These are phyloP conservation scores for Viola odorata DNA, from an alignment of 345 rosid species.

Conservation along the genomic window DNA sequence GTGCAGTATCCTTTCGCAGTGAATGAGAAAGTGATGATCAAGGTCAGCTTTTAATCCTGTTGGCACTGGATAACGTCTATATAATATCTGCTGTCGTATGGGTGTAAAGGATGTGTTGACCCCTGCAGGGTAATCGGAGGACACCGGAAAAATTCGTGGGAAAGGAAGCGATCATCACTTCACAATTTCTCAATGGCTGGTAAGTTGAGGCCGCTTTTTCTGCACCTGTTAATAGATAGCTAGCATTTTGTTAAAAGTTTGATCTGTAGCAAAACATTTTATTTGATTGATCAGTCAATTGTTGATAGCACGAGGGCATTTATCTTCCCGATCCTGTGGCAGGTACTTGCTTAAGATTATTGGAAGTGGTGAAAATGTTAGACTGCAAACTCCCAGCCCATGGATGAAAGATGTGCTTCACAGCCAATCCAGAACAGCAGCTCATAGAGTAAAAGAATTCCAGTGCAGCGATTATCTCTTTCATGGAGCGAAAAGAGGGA, in stretches of 20 bases:
- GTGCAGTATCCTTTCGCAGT: constrained; percentile 90
- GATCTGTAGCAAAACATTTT: too few relatives aligned
- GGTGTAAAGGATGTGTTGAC: constrained; percentile 17
- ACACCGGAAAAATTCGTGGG: constrained; percentile 97
- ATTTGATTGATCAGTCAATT: too few relatives aligned
- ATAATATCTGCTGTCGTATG: background rate
- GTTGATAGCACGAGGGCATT: too few relatives aligned
- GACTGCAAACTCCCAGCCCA: constrained; percentile 40
- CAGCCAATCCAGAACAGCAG: constrained; percentile 55
- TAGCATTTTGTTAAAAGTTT: too few relatives aligned
- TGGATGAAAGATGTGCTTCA: constrained; percentile 47
- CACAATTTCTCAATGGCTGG: constrained; percentile 99
- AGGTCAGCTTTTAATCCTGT: constrained; percentile 39
- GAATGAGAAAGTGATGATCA: constrained; percentile 88
- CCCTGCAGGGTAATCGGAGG: constrained; percentile 80
- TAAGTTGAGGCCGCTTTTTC: constrained; percentile 24
- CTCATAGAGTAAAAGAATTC: constrained; percentile 17
- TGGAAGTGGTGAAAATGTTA: constrained; percentile 76
- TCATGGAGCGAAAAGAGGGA: constrained; percentile 11
- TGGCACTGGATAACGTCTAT: background rate
- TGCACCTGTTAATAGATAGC: too few relatives aligned
- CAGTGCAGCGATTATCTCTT: background rate
- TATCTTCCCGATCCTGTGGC: background rate
- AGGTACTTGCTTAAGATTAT: constrained; percentile 84
- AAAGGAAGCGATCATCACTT: constrained; percentile 91